Evolutionary conservation across 1,284 basidiomycete genomes (phyloP).

Genomic region (Porogramme epimiltina): DNA sequence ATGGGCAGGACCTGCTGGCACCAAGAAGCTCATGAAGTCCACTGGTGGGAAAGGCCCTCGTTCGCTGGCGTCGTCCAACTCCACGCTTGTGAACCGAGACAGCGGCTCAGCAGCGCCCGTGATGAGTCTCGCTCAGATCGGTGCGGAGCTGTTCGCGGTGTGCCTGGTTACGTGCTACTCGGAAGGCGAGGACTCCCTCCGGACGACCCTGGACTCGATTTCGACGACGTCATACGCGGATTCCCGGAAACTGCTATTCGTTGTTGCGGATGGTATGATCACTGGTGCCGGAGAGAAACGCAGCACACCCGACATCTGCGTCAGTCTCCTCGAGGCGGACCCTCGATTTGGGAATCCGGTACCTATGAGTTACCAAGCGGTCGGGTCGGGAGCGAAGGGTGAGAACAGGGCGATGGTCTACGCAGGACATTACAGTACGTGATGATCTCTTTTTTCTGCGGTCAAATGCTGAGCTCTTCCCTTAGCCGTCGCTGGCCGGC

Average conservation of each 20-base stretch:
- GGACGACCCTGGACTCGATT: constrained; percentile 92
- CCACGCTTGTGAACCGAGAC: constrained; percentile 52
- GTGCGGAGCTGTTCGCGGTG: constrained; percentile 91
- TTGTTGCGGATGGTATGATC: constrained; percentile 99
- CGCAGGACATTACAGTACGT: constrained; percentile 96
- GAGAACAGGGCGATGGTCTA: constrained; percentile 98
- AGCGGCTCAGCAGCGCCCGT: constrained; percentile 52
- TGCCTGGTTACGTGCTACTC: constrained; percentile 98
- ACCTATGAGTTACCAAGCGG: constrained; percentile 93
- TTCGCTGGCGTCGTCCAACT: constrained; percentile 51
- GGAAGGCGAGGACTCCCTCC: constrained; percentile 91
- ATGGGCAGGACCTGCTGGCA: constrained; percentile 69
- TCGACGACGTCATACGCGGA: constrained; percentile 91
- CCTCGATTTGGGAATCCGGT: constrained; percentile 94
- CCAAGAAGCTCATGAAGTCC: constrained; percentile 51
- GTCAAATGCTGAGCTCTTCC: constrained; percentile 6
- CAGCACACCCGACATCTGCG: constrained; percentile 97
- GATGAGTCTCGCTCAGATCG: constrained; percentile 86
- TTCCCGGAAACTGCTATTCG: constrained; percentile 87
- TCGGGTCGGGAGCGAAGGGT: constrained; percentile 86
- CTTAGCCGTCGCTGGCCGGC: constrained; percentile 76
- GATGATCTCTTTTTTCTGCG: constrained; percentile 1
- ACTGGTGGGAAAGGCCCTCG: constrained; percentile 42
- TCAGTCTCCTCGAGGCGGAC: constrained; percentile 90
- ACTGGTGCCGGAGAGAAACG: constrained; percentile 94